phyloP scores from a whole-genome alignment of 2,329 filamentous ascomycete genomes.

The Cadophora malorum region DNA sequence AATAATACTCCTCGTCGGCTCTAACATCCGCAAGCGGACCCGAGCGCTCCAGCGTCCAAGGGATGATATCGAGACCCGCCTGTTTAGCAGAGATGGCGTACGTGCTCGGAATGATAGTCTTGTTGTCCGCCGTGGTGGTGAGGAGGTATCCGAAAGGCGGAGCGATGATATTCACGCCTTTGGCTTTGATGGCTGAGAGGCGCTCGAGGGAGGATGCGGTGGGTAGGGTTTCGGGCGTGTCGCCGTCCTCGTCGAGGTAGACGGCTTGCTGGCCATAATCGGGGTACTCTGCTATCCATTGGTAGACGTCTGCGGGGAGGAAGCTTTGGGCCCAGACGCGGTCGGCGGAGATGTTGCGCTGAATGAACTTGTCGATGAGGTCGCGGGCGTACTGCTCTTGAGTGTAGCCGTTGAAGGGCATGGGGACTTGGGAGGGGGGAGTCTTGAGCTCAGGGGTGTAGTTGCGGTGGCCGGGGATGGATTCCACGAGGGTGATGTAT shows the following conservation, averaged over 20 bases:
- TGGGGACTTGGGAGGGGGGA: conserved; percentile 26
- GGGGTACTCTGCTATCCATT: conserved; percentile 36
- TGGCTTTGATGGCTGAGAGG: conserved; percentile 24
- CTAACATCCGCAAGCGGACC: conserved; percentile 26
- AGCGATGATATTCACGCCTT: conserved; percentile 33
- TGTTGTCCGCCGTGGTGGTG: conserved; percentile 26
- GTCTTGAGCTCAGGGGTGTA: conserved; percentile 38
- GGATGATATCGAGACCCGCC: conserved; percentile 32
- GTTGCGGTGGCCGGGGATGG: conserved; percentile 28
- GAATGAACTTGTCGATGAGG: conserved; percentile 34
- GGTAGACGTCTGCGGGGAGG: conserved; percentile 31
- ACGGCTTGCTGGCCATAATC: conserved; percentile 33
- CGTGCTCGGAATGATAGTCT: conserved; percentile 31
- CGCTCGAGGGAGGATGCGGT: conserved; percentile 22
- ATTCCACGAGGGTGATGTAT: conserved; percentile 36
- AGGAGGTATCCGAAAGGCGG: conserved; percentile 33
- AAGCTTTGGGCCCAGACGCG: conserved; percentile 34
- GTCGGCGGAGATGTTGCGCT: conserved; percentile 28
- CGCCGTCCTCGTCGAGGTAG: conserved; percentile 34
- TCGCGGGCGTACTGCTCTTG: conserved; percentile 35
- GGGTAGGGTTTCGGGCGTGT: conserved; percentile 20
- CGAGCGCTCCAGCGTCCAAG: conserved; percentile 35
- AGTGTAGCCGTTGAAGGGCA: conserved; percentile 38
- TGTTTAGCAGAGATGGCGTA: conserved; percentile 31
- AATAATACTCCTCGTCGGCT: conserved; percentile 30